Conservation (phyloP, 805 yeast genomes). For the Ascoidea rubescens region DNA sequence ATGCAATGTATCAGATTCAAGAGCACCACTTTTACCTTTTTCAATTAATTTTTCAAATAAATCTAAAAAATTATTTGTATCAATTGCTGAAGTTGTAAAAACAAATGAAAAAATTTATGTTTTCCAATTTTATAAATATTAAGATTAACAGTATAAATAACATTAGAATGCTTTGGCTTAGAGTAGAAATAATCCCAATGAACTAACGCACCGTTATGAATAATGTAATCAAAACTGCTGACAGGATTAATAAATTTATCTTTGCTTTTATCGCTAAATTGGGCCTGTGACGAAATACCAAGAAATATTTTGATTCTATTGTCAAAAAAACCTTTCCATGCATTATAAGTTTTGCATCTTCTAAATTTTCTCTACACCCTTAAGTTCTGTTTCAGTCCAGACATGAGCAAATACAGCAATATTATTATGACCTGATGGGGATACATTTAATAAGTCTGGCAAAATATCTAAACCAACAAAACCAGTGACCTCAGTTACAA, state of each 20-base stretch:
- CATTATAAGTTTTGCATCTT: constrained; percentile 73
- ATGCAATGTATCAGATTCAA: constrained; percentile 68
- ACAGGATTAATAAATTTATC: constrained; percentile 22
- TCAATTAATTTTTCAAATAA: constrained; percentile 58
- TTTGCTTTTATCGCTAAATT: constrained; percentile 43
- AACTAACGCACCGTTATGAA: constrained; percentile 97
- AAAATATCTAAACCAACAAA: constrained; percentile 86
- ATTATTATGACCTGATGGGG: constrained; percentile 15
- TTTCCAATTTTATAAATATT: constrained; percentile 63
- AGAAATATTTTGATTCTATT: constrained; percentile 53
- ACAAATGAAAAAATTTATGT: constrained; percentile 83
- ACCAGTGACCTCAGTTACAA: constrained; percentile 94
- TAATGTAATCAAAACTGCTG: constrained; percentile 59
- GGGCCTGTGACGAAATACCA: constrained; percentile 65
- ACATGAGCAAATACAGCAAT: constrained; percentile 77
- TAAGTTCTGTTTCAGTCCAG: constrained; percentile 55
- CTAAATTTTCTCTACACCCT: constrained; percentile 68
- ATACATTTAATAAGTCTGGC: constrained; percentile 56
- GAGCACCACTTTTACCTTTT: constrained; percentile 57
- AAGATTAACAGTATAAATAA: constrained; percentile 73
- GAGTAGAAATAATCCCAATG: constrained; percentile 98
- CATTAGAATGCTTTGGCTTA: constrained; percentile 85
- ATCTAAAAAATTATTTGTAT: constrained; percentile 65
- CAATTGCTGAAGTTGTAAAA: constrained; percentile 89
- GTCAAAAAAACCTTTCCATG: constrained; percentile 42